Evolutionary conservation across 1,284 basidiomycete species (phyloP).

Genomic region (Quambalaria eucalypti): DNA sequence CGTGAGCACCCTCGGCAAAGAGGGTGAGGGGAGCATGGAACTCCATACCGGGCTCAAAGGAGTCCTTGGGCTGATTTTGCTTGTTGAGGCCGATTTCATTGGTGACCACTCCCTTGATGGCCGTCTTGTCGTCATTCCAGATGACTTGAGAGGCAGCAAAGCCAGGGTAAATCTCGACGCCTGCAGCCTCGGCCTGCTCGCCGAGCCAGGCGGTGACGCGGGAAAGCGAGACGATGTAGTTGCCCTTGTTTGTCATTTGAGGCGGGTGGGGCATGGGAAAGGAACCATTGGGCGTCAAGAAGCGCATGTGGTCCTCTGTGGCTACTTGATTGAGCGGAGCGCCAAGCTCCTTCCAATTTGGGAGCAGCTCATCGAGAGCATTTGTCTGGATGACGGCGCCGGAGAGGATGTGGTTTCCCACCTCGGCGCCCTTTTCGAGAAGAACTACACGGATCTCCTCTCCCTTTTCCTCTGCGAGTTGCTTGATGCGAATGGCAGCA

Average conservation of each 20-base stretch:
- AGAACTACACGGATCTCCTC: conserved; percentile 83
- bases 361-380: conserved; percentile 83
- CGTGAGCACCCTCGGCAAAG: conserved; percentile 93
- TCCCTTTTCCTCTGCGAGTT: conserved; percentile 69
- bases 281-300: conserved; percentile 63
- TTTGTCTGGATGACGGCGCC: conserved; percentile 90
- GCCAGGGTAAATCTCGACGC: conserved; percentile 93
- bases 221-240: conserved; percentile 86
- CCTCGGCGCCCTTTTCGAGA: conserved; percentile 86
- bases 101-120: conserved; percentile 74
- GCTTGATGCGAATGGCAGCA: conserved; percentile 92
- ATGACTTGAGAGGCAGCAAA: conserved; percentile 82
- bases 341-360: conserved; percentile 65
- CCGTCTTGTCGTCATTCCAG: conserved; percentile 56
- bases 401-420: conserved; percentile 88
- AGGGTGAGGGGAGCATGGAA: conserved; percentile 88
- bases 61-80: conserved; percentile 67
- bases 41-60: conserved; percentile 93
- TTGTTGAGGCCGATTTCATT: conserved; percentile 91
- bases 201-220: conserved; percentile 83
- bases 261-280: conserved; percentile 91
- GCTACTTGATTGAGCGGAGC: conserved; percentile 69
- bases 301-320: conserved; percentile 73
- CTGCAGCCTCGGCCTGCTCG: conserved; percentile 75
- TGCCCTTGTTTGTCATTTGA: conserved; percentile 89